Evolutionary conservation across 441 rosid species (phyloP).

Genomic region (Pelargonium cotyledonis): DNA sequence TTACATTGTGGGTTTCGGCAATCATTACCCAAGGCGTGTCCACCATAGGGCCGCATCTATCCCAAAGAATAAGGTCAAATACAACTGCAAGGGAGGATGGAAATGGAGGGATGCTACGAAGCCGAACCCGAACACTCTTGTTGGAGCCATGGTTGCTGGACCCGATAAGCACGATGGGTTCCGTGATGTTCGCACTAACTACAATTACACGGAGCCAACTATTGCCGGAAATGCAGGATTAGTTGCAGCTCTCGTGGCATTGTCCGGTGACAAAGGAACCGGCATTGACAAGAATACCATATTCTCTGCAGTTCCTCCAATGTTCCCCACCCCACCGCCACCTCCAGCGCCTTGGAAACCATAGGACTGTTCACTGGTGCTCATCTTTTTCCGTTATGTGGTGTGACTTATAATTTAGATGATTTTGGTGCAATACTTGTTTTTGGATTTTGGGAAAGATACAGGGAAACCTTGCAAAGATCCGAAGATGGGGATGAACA

Average conservation of each 20-base stretch:
- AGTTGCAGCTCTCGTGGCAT: slow-evolving; percentile 83
- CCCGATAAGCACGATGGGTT: slow-evolving; percentile 82
- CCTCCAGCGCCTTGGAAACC: slow-evolving; percentile 99
- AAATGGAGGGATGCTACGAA: slow-evolving; percentile 67
- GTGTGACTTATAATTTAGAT: slow-evolving; percentile 27
- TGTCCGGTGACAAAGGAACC: slow-evolving; percentile 50
- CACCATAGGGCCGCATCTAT: slow-evolving; percentile 94
- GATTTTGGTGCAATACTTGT: slow-evolving; percentile 28
- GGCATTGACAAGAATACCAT: slow-evolving; percentile 81
- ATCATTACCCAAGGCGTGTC: slow-evolving; percentile 62
- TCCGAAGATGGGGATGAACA: slow-evolving; percentile 5
- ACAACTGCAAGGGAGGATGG: slow-evolving; percentile 87
- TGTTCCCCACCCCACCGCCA: slow-evolving; percentile 87
- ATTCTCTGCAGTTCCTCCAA: slow-evolving; percentile 86
- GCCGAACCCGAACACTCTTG: slow-evolving; percentile 64
- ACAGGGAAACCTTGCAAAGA: not conserved
- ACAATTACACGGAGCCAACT: slow-evolving; percentile 95
- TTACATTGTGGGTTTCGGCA: slow-evolving; percentile 77
- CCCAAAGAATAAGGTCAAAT: slow-evolving; percentile 64
- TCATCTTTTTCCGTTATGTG: slow-evolving; percentile 3
- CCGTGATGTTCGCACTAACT: slow-evolving; percentile 70
- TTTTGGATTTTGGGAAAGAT: slow-evolving; percentile 17
- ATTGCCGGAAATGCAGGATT: slow-evolving; percentile 88
- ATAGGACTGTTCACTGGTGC: slow-evolving; percentile 23
- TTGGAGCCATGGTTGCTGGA: slow-evolving; percentile 98